These are phyloP conservation scores for Miscanthus sacchariflorus DNA, from an alignment of 202 grass and related monocot genomes.

Conservation along the genomic window DNA sequence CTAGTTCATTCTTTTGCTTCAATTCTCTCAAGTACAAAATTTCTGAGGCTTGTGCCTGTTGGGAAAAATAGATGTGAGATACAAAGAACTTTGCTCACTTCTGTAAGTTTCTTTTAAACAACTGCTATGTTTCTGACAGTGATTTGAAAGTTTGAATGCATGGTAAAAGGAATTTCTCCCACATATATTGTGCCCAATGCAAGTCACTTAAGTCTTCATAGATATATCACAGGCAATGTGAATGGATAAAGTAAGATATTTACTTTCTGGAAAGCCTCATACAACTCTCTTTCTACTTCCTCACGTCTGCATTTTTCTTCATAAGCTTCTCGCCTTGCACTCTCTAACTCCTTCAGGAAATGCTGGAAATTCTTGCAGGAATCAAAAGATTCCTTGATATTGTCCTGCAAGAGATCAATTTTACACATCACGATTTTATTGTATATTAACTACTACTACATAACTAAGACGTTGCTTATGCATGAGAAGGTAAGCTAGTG, in stretches of 20 bases:
- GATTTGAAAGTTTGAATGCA: slow-evolving; percentile 24
- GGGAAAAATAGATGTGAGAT: slow-evolving; percentile 25
- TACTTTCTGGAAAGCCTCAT: slow-evolving; percentile 62
- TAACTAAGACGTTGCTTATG: neutral
- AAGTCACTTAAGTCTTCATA: slow-evolving; percentile 7
- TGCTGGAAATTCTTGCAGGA: slow-evolving; percentile 43
- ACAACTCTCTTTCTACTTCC: slow-evolving; percentile 54
- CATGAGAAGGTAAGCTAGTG: neutral
- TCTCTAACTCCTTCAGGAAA: slow-evolving; percentile 54
- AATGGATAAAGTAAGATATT: slow-evolving; percentile 27
- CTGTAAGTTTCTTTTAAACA: slow-evolving; percentile 16
- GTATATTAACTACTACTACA: neutral
- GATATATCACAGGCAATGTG: slow-evolving; percentile 17
- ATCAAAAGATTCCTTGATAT: slow-evolving; percentile 31
- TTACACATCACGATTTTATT: slow-evolving; percentile 26
- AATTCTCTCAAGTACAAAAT: slow-evolving; percentile 49
- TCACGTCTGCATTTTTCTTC: slow-evolving; percentile 59
- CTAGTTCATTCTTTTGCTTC: slow-evolving; percentile 60
- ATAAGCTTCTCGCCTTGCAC: slow-evolving; percentile 55
- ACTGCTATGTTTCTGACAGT: slow-evolving; percentile 28
- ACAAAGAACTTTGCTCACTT: slow-evolving; percentile 15
- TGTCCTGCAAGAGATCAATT: slow-evolving; percentile 48
- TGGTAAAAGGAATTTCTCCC: neutral
- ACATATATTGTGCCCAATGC: neutral
- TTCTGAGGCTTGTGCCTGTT: slow-evolving; percentile 48